Conservation (phyloP, 257 asterid species). For the Prunella vulgaris region DNA sequence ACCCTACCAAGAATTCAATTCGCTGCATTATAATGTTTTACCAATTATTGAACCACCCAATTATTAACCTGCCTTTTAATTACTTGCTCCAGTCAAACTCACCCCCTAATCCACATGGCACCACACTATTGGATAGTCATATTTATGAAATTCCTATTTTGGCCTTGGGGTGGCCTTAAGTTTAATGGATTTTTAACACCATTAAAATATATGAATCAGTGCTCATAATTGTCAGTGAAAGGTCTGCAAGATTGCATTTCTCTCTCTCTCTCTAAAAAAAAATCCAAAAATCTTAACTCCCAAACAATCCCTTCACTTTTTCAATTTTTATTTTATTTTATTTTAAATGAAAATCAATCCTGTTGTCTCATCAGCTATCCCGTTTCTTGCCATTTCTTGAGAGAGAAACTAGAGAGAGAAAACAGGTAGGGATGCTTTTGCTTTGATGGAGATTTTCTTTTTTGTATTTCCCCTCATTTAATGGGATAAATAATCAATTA, state of each 20-base stretch:
- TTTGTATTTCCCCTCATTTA: background rate
- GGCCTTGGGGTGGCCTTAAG: background rate
- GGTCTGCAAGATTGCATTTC: slow-evolving; percentile 10
- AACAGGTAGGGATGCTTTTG: slow-evolving; percentile 15
- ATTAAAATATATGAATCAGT: slow-evolving; percentile 20
- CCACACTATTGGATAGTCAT: slow-evolving; percentile 24
- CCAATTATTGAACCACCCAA: slow-evolving; percentile 33
- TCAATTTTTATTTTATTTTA: background rate
- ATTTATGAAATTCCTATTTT: slow-evolving; percentile 17
- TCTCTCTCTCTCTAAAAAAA: slow-evolving; percentile 11
- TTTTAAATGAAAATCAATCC: too few relatives aligned
- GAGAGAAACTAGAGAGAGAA: slow-evolving; percentile 18
- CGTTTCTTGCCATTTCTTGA: slow-evolving; percentile 18
- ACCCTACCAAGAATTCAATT: slow-evolving; percentile 18
- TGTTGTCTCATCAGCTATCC: slow-evolving; percentile 22
- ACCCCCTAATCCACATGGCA: slow-evolving; percentile 20
- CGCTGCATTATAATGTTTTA: slow-evolving; percentile 28
- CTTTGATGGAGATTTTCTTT: background rate
- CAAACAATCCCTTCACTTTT: slow-evolving; percentile 22
- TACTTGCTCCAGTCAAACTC: slow-evolving; percentile 31
- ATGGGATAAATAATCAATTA: background rate
- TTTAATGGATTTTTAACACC: background rate
- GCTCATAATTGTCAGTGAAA: slow-evolving; percentile 31
- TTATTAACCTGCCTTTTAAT: slow-evolving; percentile 26
- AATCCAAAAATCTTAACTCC: slow-evolving; percentile 23